These are phyloP conservation scores for Paraconiothyrium sp. DNA, from an alignment of 2,329 filamentous ascomycete genomes.

Conservation along the genomic window DNA sequence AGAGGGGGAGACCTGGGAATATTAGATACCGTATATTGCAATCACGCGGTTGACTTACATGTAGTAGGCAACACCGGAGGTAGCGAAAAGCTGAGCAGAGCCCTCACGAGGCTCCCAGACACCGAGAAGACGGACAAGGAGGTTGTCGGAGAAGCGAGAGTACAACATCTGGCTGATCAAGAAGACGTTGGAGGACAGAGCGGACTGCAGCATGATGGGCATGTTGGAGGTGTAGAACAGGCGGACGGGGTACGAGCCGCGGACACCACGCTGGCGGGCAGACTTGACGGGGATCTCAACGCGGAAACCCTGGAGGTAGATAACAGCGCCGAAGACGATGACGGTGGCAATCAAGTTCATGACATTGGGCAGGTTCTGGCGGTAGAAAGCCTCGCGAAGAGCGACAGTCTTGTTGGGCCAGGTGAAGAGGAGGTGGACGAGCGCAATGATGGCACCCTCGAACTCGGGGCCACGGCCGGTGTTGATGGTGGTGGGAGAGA, in stretches of 20 bases:
- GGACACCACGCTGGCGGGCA: slow-evolving; percentile 96
- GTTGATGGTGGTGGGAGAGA: slow-evolving; percentile 99
- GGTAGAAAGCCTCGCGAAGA: slow-evolving; percentile 98
- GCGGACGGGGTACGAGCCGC: slow-evolving; percentile 96
- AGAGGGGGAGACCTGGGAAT: slow-evolving; percentile 77
- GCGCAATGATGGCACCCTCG: slow-evolving; percentile 95
- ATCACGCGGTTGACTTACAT: slow-evolving; percentile 64
- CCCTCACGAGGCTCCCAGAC: slow-evolving; percentile 98
- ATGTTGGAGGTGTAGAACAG: slow-evolving; percentile 99
- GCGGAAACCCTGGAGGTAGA: slow-evolving; percentile 99
- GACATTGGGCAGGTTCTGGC: slow-evolving; percentile 99
- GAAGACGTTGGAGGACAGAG: slow-evolving; percentile 98
- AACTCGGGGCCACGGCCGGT: slow-evolving; percentile 99
- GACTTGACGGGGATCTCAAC: slow-evolving; percentile 99
- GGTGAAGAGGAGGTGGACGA: slow-evolving; percentile 97
- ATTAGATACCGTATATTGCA: slow-evolving; percentile 24
- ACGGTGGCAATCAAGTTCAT: slow-evolving; percentile 98
- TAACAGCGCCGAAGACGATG: slow-evolving; percentile 93
- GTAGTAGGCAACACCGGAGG: slow-evolving; percentile 97
- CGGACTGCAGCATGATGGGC: slow-evolving; percentile 99
- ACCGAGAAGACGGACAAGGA: slow-evolving; percentile 95
- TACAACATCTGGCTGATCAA: slow-evolving; percentile 99
- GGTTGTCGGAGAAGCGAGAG: slow-evolving; percentile 98
- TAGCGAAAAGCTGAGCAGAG: slow-evolving; percentile 92
- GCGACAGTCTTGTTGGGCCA: slow-evolving; percentile 99